Base-by-base conservation (phyloP, 176 grass and related monocot genomes). In the Oryza meridionalis region DNA sequence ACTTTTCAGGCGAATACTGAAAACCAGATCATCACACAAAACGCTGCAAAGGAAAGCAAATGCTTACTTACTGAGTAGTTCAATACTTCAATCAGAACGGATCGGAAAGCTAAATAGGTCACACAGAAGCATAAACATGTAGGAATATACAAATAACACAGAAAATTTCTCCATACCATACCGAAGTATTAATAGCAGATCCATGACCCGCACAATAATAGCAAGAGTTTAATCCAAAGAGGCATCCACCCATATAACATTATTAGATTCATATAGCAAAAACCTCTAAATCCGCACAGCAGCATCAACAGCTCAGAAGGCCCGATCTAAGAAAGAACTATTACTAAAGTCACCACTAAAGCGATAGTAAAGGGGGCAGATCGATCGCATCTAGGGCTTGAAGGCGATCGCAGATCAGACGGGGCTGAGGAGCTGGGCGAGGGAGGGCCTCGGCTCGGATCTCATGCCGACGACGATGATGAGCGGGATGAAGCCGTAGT, bases 401-500 rank as follows among this genome's bases (percentile, higher is more conserved):
- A 0, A 7, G 14, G 6, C 40, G 66, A 73, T 37, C 11, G 15
- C 58, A 11, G 47, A 82, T 94, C 76, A 97, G 67, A 97, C 78
- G n/a, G 91, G 94, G 82, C 81, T 86, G 17, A 97, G 79, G 17
- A 97, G 94, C 79, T 94, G 91, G 50, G 77, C 25, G 70, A 94
- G 9, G 62, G 84, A 64, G 14, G 94, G 94, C 73, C 94, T 97
- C 66, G 94, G 94, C 3, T 97, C 89, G 8, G 91, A 86, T 72
- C 81, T 97, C 94, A 97, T 94, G 81, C 94, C 94, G 70, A 97
- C 49, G 84, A 94, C 58, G 84, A 97, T 90, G 79, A 97, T 84
- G 82, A 97, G 85, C 53, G 94, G 94, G 72, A 97, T 97, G 87
- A 97, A 97, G 80, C 94, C 94, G 85, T 87, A 88, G 70, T 97